A percentile compares a stretch with the other conserved stretches of the same genome.
Conservation (phyloP, 2,329 filamentous ascomycete genomes). For the Boeremia exigua region DNA sequence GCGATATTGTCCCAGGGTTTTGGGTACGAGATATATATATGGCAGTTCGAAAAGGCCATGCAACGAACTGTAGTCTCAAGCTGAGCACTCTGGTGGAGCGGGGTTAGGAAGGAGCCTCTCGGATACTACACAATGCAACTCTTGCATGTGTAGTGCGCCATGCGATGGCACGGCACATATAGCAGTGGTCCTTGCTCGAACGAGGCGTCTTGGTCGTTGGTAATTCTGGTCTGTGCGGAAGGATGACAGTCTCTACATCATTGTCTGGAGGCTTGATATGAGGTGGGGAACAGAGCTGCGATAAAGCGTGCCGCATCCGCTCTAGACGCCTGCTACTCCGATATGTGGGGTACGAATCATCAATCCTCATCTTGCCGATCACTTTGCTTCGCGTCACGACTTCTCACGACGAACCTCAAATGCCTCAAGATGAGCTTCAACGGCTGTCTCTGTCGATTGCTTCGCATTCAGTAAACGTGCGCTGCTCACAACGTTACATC, state of each 20-base stretch:
- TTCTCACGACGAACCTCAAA: neutral
- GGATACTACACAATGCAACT: constrained; percentile 9
- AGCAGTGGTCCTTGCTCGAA: constrained; percentile 1
- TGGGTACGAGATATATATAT: constrained; percentile 17
- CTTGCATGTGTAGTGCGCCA: constrained; percentile 8
- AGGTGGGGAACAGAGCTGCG: constrained; percentile 12
- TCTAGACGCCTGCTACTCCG: constrained; percentile 11
- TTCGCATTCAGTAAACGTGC: neutral
- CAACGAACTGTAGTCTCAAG: constrained; percentile 2
- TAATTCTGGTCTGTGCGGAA: constrained; percentile 9
- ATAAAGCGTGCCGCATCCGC: constrained; percentile 10
- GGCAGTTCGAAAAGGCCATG: constrained; percentile 4
- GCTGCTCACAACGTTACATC: constrained; percentile 1
- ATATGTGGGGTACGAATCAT: constrained; percentile 12
- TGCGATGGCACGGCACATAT: constrained; percentile 1
- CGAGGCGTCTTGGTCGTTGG: constrained; percentile 7
- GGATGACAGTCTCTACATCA: constrained; percentile 7
- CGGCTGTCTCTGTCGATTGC: neutral
- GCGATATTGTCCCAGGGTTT: neutral
- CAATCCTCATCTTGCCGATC: neutral
- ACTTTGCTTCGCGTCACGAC: neutral
- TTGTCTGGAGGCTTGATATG: constrained; percentile 5
- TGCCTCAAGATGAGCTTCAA: neutral
- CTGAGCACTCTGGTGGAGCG: constrained; percentile 5
- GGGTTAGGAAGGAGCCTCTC: constrained; percentile 1